phyloP scores from a whole-genome alignment of 768 basidiomycete genomes.

The Cyathus striatus region DNA sequence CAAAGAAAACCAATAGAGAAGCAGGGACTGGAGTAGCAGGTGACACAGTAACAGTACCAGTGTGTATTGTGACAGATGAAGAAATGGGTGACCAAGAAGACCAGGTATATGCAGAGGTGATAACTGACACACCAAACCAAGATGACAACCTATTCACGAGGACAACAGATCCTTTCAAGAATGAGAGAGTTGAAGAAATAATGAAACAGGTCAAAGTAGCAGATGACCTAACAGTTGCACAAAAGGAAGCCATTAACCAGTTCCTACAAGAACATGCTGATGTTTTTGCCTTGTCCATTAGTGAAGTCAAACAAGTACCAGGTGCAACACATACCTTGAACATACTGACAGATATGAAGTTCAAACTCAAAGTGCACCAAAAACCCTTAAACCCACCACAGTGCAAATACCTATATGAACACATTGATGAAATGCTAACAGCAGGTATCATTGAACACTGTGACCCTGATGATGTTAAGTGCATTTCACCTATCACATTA shows the following conservation, averaged over 20 bases:
- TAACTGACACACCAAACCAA: too few species aligned
- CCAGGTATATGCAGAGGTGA: too few species aligned
- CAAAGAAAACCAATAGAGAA: too few species aligned
- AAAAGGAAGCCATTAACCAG: constrained; percentile 12
- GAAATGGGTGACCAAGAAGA: too few species aligned
- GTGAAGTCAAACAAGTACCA: constrained; percentile 26
- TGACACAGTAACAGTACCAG: too few species aligned
- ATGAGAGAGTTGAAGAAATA: background rate
- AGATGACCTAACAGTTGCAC: background rate
- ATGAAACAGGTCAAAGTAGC: background rate
- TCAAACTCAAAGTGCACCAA: constrained; percentile 26
- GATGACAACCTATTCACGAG: background rate
- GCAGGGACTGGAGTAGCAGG: too few species aligned
- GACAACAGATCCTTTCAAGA: background rate
- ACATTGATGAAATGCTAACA: constrained; percentile 25
- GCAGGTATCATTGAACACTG: constrained; percentile 27
- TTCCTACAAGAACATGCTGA: constrained; percentile 27
- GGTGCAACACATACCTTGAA: constrained; percentile 26
- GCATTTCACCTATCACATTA: constrained; percentile 24
- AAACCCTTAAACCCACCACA: constrained; percentile 24
- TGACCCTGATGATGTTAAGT: constrained; percentile 25
- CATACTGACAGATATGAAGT: constrained; percentile 18
- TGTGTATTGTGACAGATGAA: too few species aligned
- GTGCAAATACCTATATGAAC: constrained; percentile 17
- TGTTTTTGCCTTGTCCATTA: constrained; percentile 30